Conservation (phyloP, 768 basidiomycete species). For the Gloeophyllum trabeum region DNA sequence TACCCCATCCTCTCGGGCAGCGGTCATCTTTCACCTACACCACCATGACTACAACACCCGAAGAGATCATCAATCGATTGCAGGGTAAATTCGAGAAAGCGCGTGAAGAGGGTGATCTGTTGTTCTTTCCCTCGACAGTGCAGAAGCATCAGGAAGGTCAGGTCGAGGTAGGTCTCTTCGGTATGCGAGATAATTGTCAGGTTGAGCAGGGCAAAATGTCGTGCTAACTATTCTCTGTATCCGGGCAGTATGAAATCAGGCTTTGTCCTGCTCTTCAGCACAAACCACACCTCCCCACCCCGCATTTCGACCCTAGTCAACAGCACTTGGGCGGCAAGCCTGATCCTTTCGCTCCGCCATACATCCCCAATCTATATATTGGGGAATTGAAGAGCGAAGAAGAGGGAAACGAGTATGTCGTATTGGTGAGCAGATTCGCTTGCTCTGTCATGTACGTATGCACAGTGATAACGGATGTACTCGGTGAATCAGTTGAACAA, state of each 20-base stretch:
- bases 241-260: slow-evolving; percentile 69
- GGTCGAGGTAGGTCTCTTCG: slow-evolving; percentile 45
- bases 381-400: slow-evolving; percentile 64
- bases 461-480: too few relatives aligned
- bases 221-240: not conserved
- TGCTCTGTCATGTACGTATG: too few relatives aligned
- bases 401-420: slow-evolving; percentile 44
- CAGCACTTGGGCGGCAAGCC: slow-evolving; percentile 18
- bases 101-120: slow-evolving; percentile 48
- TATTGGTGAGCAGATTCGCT: slow-evolving; percentile 44
- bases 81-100: slow-evolving; percentile 49
- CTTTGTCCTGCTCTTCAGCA: slow-evolving; percentile 78
- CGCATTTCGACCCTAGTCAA: slow-evolving; percentile 23
- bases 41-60: slow-evolving; percentile 5
- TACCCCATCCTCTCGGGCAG: too few relatives aligned
- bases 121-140: slow-evolving; percentile 70
- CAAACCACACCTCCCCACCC: slow-evolving; percentile 48
- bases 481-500: slow-evolving; percentile 73
- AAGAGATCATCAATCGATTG: slow-evolving; percentile 45
- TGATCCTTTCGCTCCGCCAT: slow-evolving; percentile 85
- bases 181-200: too few relatives aligned
- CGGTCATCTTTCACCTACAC: too few relatives aligned
- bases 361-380: slow-evolving; percentile 61
- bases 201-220: not conserved
- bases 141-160: slow-evolving; percentile 48